Percentiles rank a stretch among this genome's conserved stretches.
phyloP scores from a whole-genome alignment of 1,284 basidiomycete genomes.

The Leccinum idahoense region DNA sequence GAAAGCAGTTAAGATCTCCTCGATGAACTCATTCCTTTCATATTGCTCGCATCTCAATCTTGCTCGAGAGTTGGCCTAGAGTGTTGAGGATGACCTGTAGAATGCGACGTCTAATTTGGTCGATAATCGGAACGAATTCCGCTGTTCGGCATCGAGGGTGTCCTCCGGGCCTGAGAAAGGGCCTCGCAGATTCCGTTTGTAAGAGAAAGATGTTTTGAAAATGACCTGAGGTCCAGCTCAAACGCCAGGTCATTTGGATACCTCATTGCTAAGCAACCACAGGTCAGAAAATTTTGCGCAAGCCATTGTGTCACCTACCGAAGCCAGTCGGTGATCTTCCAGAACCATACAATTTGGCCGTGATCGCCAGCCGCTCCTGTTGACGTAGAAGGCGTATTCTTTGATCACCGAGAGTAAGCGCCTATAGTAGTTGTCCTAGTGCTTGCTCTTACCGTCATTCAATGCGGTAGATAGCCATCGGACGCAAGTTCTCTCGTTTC shows the following conservation, averaged over 20 bases:
- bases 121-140: too few species aligned
- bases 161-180: too few species aligned
- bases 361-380: constrained; percentile 92
- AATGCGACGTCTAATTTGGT: too few species aligned
- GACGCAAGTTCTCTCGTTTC: constrained; percentile 83
- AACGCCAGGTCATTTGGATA: constrained; percentile 97
- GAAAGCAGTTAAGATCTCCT: too few species aligned
- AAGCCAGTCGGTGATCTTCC: constrained; percentile 96
- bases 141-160: too few species aligned
- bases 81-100: too few species aligned
- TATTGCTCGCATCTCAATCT: too few species aligned
- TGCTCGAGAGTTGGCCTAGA: too few species aligned
- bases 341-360: constrained; percentile 91
- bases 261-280: constrained; percentile 69
- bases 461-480: constrained; percentile 95
- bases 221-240: constrained; percentile 38
- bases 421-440: neutral
- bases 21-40: too few species aligned
- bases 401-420: constrained; percentile 12
- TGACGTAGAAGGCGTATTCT: constrained; percentile 99
- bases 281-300: constrained; percentile 4
- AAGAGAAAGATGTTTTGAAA: too few species aligned
- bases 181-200: too few species aligned
- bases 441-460: constrained; percentile 78
- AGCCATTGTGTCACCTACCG: constrained; percentile 49